A percentile compares a stretch with the other conserved stretches of the same genome.
Conservation (phyloP, 2,329 filamentous ascomycete genomes). For the Neoscytalidium dimidiatum region DNA sequence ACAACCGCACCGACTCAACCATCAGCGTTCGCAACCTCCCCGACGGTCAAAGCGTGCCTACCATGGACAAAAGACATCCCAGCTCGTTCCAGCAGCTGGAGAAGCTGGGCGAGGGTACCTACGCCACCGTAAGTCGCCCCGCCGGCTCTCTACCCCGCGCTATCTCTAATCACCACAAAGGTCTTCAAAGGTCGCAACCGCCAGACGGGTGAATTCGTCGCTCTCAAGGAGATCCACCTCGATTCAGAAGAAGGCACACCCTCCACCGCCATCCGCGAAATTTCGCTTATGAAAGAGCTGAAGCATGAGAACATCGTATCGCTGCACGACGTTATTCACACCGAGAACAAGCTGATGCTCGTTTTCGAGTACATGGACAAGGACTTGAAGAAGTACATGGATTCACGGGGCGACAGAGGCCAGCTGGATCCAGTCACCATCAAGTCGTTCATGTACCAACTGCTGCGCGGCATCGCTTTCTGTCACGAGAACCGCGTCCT, state of each 20-base stretch:
- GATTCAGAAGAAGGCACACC: slow-evolving; percentile 98
- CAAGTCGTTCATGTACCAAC: slow-evolving; percentile 99
- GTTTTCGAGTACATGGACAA: slow-evolving; percentile 99
- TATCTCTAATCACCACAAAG: slow-evolving; percentile 50
- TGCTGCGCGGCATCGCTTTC: slow-evolving; percentile 93
- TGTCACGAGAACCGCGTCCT: slow-evolving; percentile 97
- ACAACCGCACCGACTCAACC: slow-evolving; percentile 52
- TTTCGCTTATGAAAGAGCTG: slow-evolving; percentile 98
- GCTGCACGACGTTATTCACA: slow-evolving; percentile 98
- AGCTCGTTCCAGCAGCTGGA: slow-evolving; percentile 99
- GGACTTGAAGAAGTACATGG: slow-evolving; percentile 98
- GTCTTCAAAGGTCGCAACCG: slow-evolving; percentile 98
- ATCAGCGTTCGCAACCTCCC: slow-evolving; percentile 52
- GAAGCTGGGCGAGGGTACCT: slow-evolving; percentile 96
- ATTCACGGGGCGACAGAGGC: slow-evolving; percentile 84
- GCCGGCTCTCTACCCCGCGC: slow-evolving; percentile 3
- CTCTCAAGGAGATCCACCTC: slow-evolving; percentile 97
- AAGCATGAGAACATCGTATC: slow-evolving; percentile 99
- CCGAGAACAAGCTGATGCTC: slow-evolving; percentile 99
- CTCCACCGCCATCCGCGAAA: slow-evolving; percentile 95
- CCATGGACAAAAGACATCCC: slow-evolving; percentile 92
- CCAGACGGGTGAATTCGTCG: slow-evolving; percentile 94
- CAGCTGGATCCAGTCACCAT: slow-evolving; percentile 87
- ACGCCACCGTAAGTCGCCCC: slow-evolving; percentile 78
- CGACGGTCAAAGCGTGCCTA: slow-evolving; percentile 41